A percentile compares a stretch with the other conserved stretches of the same genome.
phyloP scores from a whole-genome alignment of 768 basidiomycete species.

The Favolaschia claudopus region DNA sequence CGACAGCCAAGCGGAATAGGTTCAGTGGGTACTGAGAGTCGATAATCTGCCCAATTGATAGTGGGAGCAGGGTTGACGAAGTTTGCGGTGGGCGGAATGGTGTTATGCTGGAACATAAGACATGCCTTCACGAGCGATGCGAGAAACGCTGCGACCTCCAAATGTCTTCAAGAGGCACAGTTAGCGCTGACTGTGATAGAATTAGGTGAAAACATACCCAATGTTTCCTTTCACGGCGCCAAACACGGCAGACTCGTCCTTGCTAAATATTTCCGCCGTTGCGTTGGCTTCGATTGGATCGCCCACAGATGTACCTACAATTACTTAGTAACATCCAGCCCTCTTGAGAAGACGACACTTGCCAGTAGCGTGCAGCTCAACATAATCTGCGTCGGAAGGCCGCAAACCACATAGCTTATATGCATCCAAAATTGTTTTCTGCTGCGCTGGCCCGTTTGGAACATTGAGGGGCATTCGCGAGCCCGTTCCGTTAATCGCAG shows the following conservation, averaged over 20 bases:
- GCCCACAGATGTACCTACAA: slow-evolving; percentile 38
- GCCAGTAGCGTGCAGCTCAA: slow-evolving; percentile 24
- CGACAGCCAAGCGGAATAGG: slow-evolving; percentile 22
- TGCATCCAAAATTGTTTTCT: slow-evolving; percentile 35
- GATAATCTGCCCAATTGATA: slow-evolving; percentile 35
- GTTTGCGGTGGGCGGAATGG: slow-evolving; percentile 40
- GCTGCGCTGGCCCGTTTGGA: slow-evolving; percentile 37
- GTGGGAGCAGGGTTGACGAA: slow-evolving; percentile 29
- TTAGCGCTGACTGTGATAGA: background rate
- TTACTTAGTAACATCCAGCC: background rate
- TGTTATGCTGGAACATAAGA: slow-evolving; percentile 31
- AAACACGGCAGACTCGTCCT: slow-evolving; percentile 25
- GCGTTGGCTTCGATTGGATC: slow-evolving; percentile 51
- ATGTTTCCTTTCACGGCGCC: slow-evolving; percentile 45
- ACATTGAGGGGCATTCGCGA: slow-evolving; percentile 33
- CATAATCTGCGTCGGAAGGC: slow-evolving; percentile 15
- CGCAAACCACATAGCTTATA: slow-evolving; percentile 28
- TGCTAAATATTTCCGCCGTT: slow-evolving; percentile 39
- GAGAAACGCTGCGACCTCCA: background rate
- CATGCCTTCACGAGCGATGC: slow-evolving; percentile 33
- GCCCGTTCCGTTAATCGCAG: slow-evolving; percentile 38
- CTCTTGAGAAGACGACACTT: slow-evolving; percentile 12
- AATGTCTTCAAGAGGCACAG: background rate
- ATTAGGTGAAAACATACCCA: slow-evolving; percentile 24
- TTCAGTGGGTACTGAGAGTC: slow-evolving; percentile 33